Conservation (phyloP, 2,329 filamentous ascomycete species). For the Botrytis paeoniae region DNA sequence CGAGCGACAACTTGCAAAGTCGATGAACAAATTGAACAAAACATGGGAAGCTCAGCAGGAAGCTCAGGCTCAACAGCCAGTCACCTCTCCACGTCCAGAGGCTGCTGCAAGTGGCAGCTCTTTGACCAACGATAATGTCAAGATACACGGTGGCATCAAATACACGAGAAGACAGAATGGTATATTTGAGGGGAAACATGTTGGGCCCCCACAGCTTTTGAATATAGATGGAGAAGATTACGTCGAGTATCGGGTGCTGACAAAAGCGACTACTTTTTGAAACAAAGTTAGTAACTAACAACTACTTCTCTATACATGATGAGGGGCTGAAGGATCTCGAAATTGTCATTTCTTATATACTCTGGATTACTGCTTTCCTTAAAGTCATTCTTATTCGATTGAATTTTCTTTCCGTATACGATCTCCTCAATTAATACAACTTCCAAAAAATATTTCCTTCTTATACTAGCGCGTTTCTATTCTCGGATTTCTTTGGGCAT, state of each 20-base stretch:
- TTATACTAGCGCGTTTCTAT: rapidly evolving
- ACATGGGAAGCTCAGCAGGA: conserved; percentile 30
- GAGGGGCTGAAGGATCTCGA: not conserved
- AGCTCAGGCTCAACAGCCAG: not conserved
- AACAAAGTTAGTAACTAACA: not conserved
- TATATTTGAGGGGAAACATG: conserved; percentile 61
- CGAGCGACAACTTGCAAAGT: not conserved
- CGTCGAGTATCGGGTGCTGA: conserved; percentile 63
- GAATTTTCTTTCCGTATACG: not conserved
- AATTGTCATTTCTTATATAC: not conserved
- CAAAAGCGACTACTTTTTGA: conserved; percentile 56
- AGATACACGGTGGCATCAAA: conserved; percentile 57
- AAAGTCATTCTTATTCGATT: not conserved
- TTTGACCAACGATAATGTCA: conserved; percentile 48
- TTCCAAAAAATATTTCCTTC: not conserved
- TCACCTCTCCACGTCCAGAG: conserved; percentile 16
- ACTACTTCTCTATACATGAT: not conserved
- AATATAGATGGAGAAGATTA: conserved; percentile 66
- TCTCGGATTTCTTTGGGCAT: not conserved
- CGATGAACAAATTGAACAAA: conserved; percentile 35
- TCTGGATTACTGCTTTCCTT: not conserved
- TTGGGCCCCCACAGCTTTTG: conserved; percentile 58
- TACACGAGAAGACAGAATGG: conserved; percentile 61
- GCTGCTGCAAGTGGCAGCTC: conserved; percentile 23
- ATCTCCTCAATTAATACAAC: not conserved